These are phyloP conservation scores for Calonectria ilicicola DNA, from an alignment of 2,329 filamentous ascomycete species.

Conservation along the genomic window DNA sequence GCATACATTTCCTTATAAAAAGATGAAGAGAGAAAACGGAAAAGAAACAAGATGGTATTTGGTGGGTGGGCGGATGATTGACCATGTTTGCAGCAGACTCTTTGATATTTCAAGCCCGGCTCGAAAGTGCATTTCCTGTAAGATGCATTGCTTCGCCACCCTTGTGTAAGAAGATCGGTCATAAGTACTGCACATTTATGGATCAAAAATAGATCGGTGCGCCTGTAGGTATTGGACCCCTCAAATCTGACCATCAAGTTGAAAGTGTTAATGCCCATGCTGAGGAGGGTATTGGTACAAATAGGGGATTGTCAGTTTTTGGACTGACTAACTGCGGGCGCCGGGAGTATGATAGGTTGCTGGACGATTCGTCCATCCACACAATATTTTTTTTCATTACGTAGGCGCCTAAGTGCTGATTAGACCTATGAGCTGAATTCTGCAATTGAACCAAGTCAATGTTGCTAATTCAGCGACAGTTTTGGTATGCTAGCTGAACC, in stretches of 20 bases:
- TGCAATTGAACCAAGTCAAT: not conserved
- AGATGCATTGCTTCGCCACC: too few species aligned
- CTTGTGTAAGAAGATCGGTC: not conserved
- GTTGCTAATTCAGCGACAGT: not conserved
- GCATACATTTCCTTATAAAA: conserved; percentile 16
- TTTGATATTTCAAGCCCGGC: too few species aligned
- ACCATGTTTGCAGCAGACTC: too few species aligned
- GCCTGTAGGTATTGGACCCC: not conserved
- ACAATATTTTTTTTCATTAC: not conserved
- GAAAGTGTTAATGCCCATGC: not conserved
- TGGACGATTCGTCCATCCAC: not conserved
- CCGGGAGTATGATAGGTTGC: too few species aligned
- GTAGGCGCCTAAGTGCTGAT: too few species aligned
- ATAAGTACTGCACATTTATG: not conserved
- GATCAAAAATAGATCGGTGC: not conserved
- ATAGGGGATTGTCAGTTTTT: not conserved
- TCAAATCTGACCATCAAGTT: not conserved
- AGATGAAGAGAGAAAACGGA: too few species aligned
- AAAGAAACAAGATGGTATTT: too few species aligned
- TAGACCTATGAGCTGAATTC: too few species aligned
- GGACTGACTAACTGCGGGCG: not conserved
- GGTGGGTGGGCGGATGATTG: too few species aligned
- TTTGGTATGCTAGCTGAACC: not conserved
- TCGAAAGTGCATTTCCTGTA: too few species aligned
- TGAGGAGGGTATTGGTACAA: not conserved